A percentile compares a stretch with the other conserved stretches of the same genome.
These are phyloP conservation scores for Cyclotella cryptica DNA, from an alignment of 108 stramenopile genomes.

Conservation along the genomic window DNA sequence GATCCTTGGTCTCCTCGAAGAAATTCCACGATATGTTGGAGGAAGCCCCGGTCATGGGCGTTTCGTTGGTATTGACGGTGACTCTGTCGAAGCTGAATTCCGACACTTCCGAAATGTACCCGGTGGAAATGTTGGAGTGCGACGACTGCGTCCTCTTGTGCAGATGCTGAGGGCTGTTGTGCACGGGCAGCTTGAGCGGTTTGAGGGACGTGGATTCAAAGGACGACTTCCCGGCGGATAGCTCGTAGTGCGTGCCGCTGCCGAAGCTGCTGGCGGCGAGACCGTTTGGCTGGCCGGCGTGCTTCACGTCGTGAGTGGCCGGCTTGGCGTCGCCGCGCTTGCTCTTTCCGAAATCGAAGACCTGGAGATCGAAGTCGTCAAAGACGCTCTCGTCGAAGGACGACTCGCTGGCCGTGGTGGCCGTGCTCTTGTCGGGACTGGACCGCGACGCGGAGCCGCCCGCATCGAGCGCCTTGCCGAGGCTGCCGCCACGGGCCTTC, in stretches of 20 bases:
- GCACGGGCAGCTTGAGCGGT: background rate
- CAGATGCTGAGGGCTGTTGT: background rate
- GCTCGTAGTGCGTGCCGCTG: conserved; percentile 1
- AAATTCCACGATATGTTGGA: conserved; percentile 32
- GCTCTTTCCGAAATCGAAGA: conserved; percentile 4
- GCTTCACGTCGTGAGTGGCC: background rate
- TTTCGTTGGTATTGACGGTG: conserved; percentile 38
- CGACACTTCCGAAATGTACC: conserved; percentile 20
- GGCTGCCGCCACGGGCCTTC: background rate
- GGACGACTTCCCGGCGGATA: background rate
- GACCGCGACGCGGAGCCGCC: background rate
- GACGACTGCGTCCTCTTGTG: conserved; percentile 2
- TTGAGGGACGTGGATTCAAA: background rate
- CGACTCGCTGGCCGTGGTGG: conserved; percentile 16
- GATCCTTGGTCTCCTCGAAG: conserved; percentile 21
- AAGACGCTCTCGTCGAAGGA: conserved; percentile 16
- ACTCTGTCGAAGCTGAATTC: conserved; percentile 52
- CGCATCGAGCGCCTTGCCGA: background rate
- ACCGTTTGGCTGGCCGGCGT: background rate
- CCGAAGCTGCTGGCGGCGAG: background rate
- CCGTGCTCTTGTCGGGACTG: conserved; percentile 17
- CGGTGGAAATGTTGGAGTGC: conserved; percentile 5
- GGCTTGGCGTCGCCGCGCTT: background rate
- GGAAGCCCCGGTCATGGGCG: background rate
- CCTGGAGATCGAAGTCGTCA: conserved; percentile 6